These are phyloP conservation scores for Gaultheria prostrata DNA, from an alignment of 148 eudicot genomes.

Conservation along the genomic window DNA sequence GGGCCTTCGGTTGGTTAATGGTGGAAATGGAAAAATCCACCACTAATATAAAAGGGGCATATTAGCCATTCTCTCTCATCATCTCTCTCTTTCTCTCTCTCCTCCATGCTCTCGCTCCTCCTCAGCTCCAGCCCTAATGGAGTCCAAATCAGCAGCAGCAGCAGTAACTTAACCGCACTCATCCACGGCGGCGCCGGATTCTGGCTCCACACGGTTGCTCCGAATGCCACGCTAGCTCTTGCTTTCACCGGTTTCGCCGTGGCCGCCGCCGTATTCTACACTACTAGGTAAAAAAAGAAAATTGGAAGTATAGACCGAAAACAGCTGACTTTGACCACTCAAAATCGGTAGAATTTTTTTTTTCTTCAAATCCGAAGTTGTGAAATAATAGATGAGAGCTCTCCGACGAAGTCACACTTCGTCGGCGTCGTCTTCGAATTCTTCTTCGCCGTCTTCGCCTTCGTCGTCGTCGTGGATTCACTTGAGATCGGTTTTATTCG, in stretches of 20 bases:
- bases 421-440: conserved; percentile 49
- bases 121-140: conserved; percentile 22
- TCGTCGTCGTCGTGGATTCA: conserved; percentile 81
- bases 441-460: conserved; percentile 49
- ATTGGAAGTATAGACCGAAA: not conserved
- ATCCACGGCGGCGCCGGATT: conserved; percentile 31
- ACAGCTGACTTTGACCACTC: conserved; percentile 19
- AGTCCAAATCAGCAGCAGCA: conserved; percentile 26
- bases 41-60: not conserved
- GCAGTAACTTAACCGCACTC: conserved; percentile 21
- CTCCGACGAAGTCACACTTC: conserved; percentile 69
- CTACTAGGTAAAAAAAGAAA: conserved; percentile 41
- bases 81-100: not conserved
- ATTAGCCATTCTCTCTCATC: not conserved
- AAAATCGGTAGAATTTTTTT: conserved; percentile 3
- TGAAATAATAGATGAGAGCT: conserved; percentile 64
- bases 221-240: conserved; percentile 38
- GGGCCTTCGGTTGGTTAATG: conserved; percentile 17
- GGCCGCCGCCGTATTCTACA: conserved; percentile 56
- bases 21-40: conserved; percentile 24
- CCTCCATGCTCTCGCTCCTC: conserved; percentile 23
- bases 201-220: not conserved
- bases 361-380: not conserved
- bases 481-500: conserved; percentile 79
- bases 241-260: conserved; percentile 65